Evolutionary conservation across 495 filamentous ascomycete genomes (phyloP), one percentile per base, ranked within the genome.

Genomic region (Evernia prunastri): DNA sequence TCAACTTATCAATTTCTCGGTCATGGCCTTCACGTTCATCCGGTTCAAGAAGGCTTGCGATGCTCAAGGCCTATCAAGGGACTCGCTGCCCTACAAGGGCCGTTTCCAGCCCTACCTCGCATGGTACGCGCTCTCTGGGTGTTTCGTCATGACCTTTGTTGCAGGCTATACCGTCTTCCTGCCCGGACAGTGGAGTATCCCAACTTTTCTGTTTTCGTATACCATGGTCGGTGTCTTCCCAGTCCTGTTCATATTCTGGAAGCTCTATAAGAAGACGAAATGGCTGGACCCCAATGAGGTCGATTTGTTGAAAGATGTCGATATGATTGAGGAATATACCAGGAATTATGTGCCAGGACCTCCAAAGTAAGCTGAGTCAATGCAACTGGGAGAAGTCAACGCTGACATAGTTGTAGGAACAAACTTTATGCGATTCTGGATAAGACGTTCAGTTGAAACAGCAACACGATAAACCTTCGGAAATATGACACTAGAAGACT

Each of bases 121-220:
- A 12, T 92, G 85, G 71, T 85, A 86, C 60, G 88, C 81, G 0
- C 72, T 91, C 2, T 71, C 70, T 0, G 82, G 81, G 2, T 86
- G 81, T 2, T 83, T 82, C 37, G 66, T 87, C 64, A 92, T 92
- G 87, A 79, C 84, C 11, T 87, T 92, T 67, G 81, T 91, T 11
- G 81, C 86, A 5, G 90, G 90, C 0, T 94, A 91, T 66, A 81
- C 81, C 0, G 89, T 91, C 15, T 94, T 94, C 68, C 69, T 91
- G 47, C 83, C 84, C 0, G 87, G 85, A 1, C 78, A 83, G 2
- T 92, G 89, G 89, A 79, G 87, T 57, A 67, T 92, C 15, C 78
- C 88, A 2, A 88, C 82, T 0, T 92, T 94, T 67, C 73, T 92
- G 36, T 92, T 92, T 74, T 88, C 86, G 72, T 91, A 89, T 68